These are phyloP conservation scores for Dryas octopetala DNA, from an alignment of 306 rosid genomes.

Conservation along the genomic window DNA sequence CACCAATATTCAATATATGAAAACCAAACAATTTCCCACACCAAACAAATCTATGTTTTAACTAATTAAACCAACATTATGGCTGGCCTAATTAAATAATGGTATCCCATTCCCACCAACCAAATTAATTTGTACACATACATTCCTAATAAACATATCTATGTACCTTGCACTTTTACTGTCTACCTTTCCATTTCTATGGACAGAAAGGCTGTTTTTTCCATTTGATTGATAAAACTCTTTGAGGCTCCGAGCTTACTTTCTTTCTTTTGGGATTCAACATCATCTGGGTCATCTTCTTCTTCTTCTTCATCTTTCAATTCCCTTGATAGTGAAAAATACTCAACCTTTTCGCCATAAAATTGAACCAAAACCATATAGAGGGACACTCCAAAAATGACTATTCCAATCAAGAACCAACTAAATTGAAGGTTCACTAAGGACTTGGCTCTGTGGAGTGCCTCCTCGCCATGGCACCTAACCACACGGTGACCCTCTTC, in stretches of 20 bases:
- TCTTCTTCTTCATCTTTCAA: constrained; percentile 25
- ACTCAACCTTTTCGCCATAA: constrained; percentile 33
- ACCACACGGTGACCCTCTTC: constrained; percentile 72
- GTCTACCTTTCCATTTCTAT: constrained; percentile 58
- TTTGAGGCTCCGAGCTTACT: constrained; percentile 22
- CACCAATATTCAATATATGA: not conserved
- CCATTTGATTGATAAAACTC: constrained; percentile 50
- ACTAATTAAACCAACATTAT: constrained; percentile 11
- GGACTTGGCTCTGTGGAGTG: constrained; percentile 63
- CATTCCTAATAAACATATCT: constrained; percentile 12
- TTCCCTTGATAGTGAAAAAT: constrained; percentile 40
- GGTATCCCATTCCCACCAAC: constrained; percentile 22
- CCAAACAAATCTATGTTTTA: not conserved
- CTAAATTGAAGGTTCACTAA: constrained; percentile 68
- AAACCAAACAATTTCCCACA: constrained; percentile 3
- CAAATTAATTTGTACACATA: constrained; percentile 13
- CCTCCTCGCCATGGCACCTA: constrained; percentile 38
- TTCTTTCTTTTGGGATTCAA: constrained; percentile 52
- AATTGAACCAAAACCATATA: constrained; percentile 44
- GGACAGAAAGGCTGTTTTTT: constrained; percentile 27
- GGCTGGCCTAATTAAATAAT: constrained; percentile 19
- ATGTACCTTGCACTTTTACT: not conserved
- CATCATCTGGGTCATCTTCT: constrained; percentile 41
- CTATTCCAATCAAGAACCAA: constrained; percentile 50
- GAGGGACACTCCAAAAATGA: constrained; percentile 39